Conservation (phyloP, 1,284 basidiomycete species). For the Leccinum ponderosum region DNA sequence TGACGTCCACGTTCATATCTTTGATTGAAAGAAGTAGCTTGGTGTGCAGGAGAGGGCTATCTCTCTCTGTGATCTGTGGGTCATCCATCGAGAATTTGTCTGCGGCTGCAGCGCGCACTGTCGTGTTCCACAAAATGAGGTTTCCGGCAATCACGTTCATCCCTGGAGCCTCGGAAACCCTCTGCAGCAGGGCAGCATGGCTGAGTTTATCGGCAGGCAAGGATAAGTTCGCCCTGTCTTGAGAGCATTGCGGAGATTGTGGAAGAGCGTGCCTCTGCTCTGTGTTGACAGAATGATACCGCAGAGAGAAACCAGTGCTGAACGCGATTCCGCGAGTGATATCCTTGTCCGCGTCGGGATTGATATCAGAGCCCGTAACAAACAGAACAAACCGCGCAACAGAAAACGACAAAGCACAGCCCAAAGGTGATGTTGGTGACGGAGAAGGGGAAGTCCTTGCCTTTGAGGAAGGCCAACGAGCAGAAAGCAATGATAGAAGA, state of each 20-base stretch:
- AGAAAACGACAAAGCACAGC: constrained; percentile 58
- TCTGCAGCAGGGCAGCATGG: constrained; percentile 54
- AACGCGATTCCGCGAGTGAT: constrained; percentile 75
- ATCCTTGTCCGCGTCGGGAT: constrained; percentile 63
- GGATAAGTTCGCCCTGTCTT: constrained; percentile 48
- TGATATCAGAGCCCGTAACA: constrained; percentile 75
- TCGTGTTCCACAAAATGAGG: constrained; percentile 47
- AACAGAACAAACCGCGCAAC: constrained; percentile 68
- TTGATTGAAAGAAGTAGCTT: constrained; percentile 53
- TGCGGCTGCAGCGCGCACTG: constrained; percentile 58
- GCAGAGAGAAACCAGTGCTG: constrained; percentile 56
- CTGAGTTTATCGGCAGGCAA: constrained; percentile 65
- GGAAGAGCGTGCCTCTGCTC: constrained; percentile 47
- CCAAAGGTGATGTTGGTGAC: constrained; percentile 44
- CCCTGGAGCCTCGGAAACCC: constrained; percentile 33
- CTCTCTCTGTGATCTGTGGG: constrained; percentile 53
- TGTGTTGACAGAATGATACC: constrained; percentile 60
- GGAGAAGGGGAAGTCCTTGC: constrained; percentile 31
- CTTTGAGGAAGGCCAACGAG: constrained; percentile 25
- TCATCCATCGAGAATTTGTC: constrained; percentile 66
- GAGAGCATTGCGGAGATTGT: constrained; percentile 41
- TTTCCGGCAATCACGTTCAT: constrained; percentile 42
- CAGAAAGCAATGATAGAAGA: constrained; percentile 29
- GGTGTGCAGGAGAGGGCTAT: constrained; percentile 42
- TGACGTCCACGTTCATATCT: constrained; percentile 39